A percentile compares a stretch with the other conserved stretches of the same genome.
Evolutionary conservation across 257 asterid genomes (phyloP).

Genomic region (Henckelia pumila): DNA sequence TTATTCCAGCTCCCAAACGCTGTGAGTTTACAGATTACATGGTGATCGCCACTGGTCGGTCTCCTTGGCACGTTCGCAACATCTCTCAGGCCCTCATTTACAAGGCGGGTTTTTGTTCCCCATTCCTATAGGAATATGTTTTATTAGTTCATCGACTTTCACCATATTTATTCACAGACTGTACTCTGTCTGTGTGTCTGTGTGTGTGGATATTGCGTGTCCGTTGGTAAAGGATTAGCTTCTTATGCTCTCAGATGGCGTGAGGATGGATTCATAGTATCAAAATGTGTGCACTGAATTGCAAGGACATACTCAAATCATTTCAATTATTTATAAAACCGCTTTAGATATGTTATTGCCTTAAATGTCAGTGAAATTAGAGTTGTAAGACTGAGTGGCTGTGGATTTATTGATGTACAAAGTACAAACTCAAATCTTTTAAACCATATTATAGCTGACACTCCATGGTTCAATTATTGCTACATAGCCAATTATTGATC

Average conservation of each 20-base stretch:
- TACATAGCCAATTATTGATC: neutral
- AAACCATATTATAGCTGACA: no score
- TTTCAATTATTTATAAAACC: neutral
- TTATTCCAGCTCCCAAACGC: conserved; percentile 59
- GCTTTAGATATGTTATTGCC: neutral
- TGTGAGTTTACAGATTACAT: conserved; percentile 74
- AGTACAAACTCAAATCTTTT: no score
- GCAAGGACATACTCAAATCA: neutral
- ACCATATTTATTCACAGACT: neutral
- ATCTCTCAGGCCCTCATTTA: conserved; percentile 88
- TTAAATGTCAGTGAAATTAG: neutral
- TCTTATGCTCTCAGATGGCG: conserved; percentile 7
- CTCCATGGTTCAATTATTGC: no score
- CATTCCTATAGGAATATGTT: neutral
- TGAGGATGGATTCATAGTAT: neutral
- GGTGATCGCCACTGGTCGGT: conserved; percentile 89
- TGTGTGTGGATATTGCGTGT: neutral
- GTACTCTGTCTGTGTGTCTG: neutral
- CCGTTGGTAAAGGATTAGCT: neutral
- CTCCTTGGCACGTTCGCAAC: conserved; percentile 95
- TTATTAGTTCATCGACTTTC: neutral
- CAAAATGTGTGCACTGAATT: neutral
- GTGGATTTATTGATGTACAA: neutral
- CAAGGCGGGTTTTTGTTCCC: conserved; percentile 50
- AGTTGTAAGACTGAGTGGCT: neutral